Conservation (phyloP, 2,329 filamentous ascomycete genomes). For the Talaromyces sp. region DNA sequence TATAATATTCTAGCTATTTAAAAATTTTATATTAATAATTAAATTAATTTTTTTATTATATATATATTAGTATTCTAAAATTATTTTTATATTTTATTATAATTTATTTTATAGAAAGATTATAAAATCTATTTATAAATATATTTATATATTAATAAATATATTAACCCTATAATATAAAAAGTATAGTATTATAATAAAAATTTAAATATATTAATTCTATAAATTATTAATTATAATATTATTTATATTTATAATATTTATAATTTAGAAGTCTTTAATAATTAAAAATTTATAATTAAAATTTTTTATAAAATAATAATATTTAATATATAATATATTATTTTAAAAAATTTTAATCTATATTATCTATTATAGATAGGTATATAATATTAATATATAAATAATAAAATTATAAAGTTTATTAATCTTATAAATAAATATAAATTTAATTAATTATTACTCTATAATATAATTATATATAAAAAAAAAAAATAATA, state of each 20-base stretch:
- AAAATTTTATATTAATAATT: too few relatives aligned
- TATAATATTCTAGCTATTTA: too few relatives aligned
- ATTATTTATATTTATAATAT: background rate
- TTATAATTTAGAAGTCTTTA: background rate
- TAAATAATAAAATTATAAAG: background rate
- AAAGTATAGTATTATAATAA: background rate
- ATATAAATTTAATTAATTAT: background rate
- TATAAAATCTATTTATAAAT: too few relatives aligned
- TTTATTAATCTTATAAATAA: background rate
- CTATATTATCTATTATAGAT: background rate
- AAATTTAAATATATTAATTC: background rate
- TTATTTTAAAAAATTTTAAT: background rate
- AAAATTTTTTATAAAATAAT: background rate
- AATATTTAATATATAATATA: background rate
- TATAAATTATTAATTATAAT: background rate
- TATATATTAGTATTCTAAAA: too few relatives aligned
- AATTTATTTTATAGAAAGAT: too few relatives aligned
- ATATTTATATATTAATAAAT: background rate
- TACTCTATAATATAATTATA: background rate
- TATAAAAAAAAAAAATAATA: background rate
- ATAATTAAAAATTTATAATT: fast-evolving
- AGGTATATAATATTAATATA: background rate
- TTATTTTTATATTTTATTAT: too few relatives aligned
- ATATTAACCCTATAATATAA: background rate
- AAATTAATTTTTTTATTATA: too few relatives aligned